phyloP scores from a whole-genome alignment of 331 rosid species.

The Saraca asoca region DNA sequence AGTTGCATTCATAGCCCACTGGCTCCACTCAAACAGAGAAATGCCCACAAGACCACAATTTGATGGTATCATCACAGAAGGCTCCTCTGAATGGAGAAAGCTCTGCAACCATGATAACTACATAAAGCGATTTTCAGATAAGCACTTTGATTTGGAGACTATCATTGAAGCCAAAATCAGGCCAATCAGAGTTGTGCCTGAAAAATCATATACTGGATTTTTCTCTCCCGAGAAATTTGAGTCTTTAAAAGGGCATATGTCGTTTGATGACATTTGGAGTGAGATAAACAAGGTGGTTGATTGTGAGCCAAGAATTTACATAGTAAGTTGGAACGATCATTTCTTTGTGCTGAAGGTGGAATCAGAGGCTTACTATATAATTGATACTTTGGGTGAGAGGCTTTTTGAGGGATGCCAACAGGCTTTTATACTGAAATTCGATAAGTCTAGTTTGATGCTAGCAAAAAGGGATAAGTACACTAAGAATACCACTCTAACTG shows the following conservation, averaged over 20 bases:
- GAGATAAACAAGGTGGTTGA: conserved; percentile 40
- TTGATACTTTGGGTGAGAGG: conserved; percentile 74
- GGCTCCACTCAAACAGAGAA: conserved; percentile 61
- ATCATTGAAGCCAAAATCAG: conserved; percentile 60
- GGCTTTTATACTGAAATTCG: conserved; percentile 70
- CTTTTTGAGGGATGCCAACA: conserved; percentile 65
- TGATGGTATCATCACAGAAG: conserved; percentile 61
- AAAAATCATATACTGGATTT: conserved; percentile 67
- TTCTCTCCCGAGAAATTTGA: conserved; percentile 77
- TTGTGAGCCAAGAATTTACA: conserved; percentile 51
- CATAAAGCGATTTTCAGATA: conserved; percentile 57
- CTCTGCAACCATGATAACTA: conserved; percentile 50
- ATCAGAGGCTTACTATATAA: conserved; percentile 58
- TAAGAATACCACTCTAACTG: too few species aligned
- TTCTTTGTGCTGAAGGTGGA: conserved; percentile 77
- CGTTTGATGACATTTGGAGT: conserved; percentile 72
- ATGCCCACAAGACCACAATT: conserved; percentile 62
- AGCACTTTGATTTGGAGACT: conserved; percentile 80
- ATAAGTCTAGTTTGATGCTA: conserved; percentile 52
- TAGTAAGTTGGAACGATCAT: conserved; percentile 93
- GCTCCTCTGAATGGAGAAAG: conserved; percentile 71
- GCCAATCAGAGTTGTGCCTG: conserved; percentile 50
- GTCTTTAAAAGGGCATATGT: conserved; percentile 69
- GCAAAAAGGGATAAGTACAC: conserved; percentile 10
- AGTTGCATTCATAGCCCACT: conserved; percentile 66